Evolutionary conservation across 495 filamentous ascomycete genomes (phyloP).

Genomic region (Staphylotrichum tortipilum): DNA sequence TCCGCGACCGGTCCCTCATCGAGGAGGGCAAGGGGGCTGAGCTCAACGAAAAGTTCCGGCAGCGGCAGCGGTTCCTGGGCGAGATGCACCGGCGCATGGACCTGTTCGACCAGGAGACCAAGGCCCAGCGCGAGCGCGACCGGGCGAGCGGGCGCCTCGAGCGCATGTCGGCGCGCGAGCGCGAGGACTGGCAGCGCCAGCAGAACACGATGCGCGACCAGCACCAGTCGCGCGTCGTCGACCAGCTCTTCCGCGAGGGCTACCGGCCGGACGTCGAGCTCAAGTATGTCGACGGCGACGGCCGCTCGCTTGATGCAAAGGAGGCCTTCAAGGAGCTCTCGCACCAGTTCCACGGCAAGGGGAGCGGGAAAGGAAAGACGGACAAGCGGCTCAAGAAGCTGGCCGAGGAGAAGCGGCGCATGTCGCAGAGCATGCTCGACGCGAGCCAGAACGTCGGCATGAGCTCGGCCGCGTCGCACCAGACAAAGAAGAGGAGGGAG

Average conservation of each 20-base stretch:
- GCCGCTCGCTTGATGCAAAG: slow-evolving; percentile 78
- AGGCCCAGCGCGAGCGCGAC: slow-evolving; percentile 79
- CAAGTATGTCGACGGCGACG: slow-evolving; percentile 81
- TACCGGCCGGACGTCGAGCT: slow-evolving; percentile 88
- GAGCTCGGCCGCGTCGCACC: slow-evolving; percentile 65
- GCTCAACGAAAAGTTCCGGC: slow-evolving; percentile 59
- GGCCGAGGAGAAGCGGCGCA: slow-evolving; percentile 82
- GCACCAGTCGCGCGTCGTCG: slow-evolving; percentile 67
- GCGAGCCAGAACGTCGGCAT: slow-evolving; percentile 75
- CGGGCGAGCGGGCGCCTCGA: slow-evolving; percentile 73
- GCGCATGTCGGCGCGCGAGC: slow-evolving; percentile 77
- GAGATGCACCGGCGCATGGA: slow-evolving; percentile 67
- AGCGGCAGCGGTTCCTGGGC: slow-evolving; percentile 69
- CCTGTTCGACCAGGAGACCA: slow-evolving; percentile 68
- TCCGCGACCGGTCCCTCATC: slow-evolving; percentile 75
- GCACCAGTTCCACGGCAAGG: slow-evolving; percentile 98
- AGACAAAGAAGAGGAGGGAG: slow-evolving; percentile 75
- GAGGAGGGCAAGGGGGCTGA: slow-evolving; percentile 53
- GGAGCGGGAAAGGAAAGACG: slow-evolving; percentile 94
- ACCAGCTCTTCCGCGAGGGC: slow-evolving; percentile 72
- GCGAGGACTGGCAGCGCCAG: slow-evolving; percentile 78
- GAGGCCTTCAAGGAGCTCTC: slow-evolving; percentile 86
- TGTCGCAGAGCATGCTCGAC: slow-evolving; percentile 72
- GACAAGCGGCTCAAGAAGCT: slow-evolving; percentile 96
- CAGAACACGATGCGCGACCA: slow-evolving; percentile 84